phyloP scores from a whole-genome alignment of 805 yeast genomes.

The Barnettozyma sp. region DNA sequence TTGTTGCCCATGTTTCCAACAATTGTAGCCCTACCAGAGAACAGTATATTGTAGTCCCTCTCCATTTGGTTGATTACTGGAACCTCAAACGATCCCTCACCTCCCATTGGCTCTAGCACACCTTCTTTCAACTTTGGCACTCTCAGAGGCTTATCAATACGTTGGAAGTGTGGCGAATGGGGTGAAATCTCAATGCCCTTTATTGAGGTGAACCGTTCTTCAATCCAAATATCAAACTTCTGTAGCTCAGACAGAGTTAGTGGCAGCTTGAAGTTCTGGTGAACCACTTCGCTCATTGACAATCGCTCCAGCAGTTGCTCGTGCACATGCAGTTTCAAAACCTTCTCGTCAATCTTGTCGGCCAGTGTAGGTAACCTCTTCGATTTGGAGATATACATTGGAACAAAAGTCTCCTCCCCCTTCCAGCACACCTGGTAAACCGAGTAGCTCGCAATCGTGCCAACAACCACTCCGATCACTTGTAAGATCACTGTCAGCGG shows the following conservation, averaged over 20 bases:
- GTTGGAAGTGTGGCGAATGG: slow-evolving; percentile 12
- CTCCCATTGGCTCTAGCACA: slow-evolving; percentile 21
- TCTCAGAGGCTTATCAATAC: slow-evolving; percentile 17
- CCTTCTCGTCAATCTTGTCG: slow-evolving; percentile 16
- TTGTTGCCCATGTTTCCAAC: slow-evolving; percentile 15
- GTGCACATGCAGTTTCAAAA: slow-evolving; percentile 16
- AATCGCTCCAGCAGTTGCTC: slow-evolving; percentile 23
- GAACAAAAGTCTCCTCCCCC: slow-evolving; percentile 18
- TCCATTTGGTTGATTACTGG: slow-evolving; percentile 18
- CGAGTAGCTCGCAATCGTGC: slow-evolving; percentile 16
- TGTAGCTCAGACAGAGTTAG: slow-evolving; percentile 11
- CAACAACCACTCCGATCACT: slow-evolving; percentile 9
- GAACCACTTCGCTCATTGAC: slow-evolving; percentile 16
- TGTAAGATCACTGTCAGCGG: slow-evolving; percentile 6
- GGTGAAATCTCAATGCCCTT: slow-evolving; percentile 24
- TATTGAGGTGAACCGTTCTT: slow-evolving; percentile 16
- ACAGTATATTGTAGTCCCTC: slow-evolving; percentile 16
- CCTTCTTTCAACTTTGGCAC: slow-evolving; percentile 14
- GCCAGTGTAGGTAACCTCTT: slow-evolving; percentile 10
- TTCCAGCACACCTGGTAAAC: slow-evolving; percentile 14
- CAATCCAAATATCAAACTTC: slow-evolving; percentile 22
- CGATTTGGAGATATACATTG: slow-evolving; percentile 17
- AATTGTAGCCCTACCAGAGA: slow-evolving; percentile 15
- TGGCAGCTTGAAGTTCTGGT: slow-evolving; percentile 19
- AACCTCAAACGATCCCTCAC: slow-evolving; percentile 16